Conservation (phyloP, 192 early-diverging fungal genomes). For the Coemansia furcata region DNA sequence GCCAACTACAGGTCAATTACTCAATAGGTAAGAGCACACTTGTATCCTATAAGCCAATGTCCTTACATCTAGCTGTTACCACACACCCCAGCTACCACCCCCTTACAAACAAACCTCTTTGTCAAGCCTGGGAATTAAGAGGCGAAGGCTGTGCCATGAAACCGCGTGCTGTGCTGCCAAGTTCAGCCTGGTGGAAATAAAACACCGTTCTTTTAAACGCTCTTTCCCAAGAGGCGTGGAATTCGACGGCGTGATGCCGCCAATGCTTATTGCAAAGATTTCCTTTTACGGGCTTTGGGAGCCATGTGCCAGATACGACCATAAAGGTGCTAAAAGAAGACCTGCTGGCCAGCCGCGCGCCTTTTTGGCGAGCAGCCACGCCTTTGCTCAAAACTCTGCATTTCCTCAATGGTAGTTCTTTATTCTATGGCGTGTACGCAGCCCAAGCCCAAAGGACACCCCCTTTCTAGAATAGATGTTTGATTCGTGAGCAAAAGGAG, state of each 20-base stretch:
- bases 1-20: background rate
- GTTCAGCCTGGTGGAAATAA: background rate
- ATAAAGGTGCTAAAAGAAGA: background rate
- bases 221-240: background rate
- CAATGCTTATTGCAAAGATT: background rate
- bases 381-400: background rate
- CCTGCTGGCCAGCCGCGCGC: background rate
- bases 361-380: background rate
- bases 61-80: background rate
- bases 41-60: background rate
- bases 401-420: background rate
- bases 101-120: background rate
- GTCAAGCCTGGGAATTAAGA: background rate
- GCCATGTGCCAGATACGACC: background rate
- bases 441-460: conserved; percentile 1
- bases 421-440: background rate
- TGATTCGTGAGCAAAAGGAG: background rate
- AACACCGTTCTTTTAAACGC: background rate
- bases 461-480: background rate
- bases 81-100: background rate
- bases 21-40: background rate
- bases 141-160: too few relatives aligned
- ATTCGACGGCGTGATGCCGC: background rate
- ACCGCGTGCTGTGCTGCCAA: background rate
- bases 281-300: background rate